Evolutionary conservation across 1,139 yeast species (phyloP), one percentile per base, ranked within the genome.

Genomic region (Wickerhamomyces sp.): DNA sequence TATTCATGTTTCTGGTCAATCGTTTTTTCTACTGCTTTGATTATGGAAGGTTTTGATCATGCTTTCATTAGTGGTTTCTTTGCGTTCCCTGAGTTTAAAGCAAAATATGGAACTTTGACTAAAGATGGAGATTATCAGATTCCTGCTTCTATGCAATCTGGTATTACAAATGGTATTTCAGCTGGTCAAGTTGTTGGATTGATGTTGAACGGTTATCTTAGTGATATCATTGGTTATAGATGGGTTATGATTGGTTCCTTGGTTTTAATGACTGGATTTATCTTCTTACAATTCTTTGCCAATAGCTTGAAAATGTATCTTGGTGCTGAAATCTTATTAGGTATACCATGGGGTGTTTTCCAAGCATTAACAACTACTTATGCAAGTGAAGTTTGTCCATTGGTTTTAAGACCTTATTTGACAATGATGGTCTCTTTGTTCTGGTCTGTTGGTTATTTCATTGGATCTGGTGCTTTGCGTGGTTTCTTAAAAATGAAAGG

Each of bases 101-200:
- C 50, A 36, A 54, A 54, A 36, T 63, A 54, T 43, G 68, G 68
- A 27, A 36, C 83, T 54, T 75, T 75, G 62, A 68, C 76, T 30
- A 79, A 72, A 18, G 82, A 79, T 1, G 83, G 83, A 50, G 78
- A 72, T 60, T 78, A 83, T 61, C 78, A 78, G 31, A 77, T 68
- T 10, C 73, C 64, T 43, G 79, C 75, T 51, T 75, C 76, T 63
- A 77, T 76, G 83, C 84, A 78, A 83, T 83, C 78, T 7, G 56
- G 54, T 18, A 7, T 42, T 30, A 10, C 44, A 11, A 30, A 45
- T 29, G 27, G 54, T 50, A 51, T 48, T 50, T 11, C 26, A n/a
- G 36, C 36, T 29, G 36, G 37, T 44, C 32, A 34, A 23, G 40
- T 30, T 29, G 30, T 36, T n/a, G 37, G 37, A 31, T 15, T 32